Evolutionary conservation across 2,329 filamentous ascomycete genomes (phyloP), one percentile per base, ranked within the genome.

Genomic region (Trichoderma endophyticum): DNA sequence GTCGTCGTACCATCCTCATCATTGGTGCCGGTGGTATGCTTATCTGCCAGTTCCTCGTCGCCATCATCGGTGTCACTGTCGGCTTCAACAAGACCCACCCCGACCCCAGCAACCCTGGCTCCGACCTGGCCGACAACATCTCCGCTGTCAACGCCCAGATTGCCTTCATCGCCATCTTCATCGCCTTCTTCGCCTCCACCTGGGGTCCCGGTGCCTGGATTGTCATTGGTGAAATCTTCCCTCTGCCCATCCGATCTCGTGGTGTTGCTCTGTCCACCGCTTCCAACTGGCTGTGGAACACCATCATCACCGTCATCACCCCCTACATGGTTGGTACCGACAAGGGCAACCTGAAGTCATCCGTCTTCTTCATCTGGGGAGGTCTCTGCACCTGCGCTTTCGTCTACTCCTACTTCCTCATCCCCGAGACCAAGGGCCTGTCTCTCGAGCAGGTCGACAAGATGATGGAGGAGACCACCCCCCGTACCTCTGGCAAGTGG

Each of bases 211-310:
- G 90, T 64, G 88, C 92, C 68, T 94, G 92, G 92, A 89, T 92
- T 69, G 88, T 97, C 76, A 95, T 96, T 78, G 94, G 94, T 80
- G 94, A 97, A 85, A 92, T 96, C 82, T 97, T 92, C 89, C 93
- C 94, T 72, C 89, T 97, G 69, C 93, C 93, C 73, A 95, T 97
- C 83, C 92, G 94, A 78, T 92, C 94, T 54, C 92, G 93, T 76
- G 94, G 94, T 84, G 93, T 97, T 73, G 93, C 88, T 77, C 87
- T 97, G 59, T 95, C 93, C 54, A 97, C 94, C 9, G 92, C 94
- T 73, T 94, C 91, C 80, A 97, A 97, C 88, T 97, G 93, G 93
- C 88, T 96, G 74, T 96, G 93, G 93, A 96, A 94, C 85, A 93
- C 91, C 81, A 87, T 88, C 78, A 88, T 88, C 68, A 81, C 89